Evolutionary conservation across 2,329 filamentous ascomycete genomes (phyloP).

Genomic region (Huntiella savannae): DNA sequence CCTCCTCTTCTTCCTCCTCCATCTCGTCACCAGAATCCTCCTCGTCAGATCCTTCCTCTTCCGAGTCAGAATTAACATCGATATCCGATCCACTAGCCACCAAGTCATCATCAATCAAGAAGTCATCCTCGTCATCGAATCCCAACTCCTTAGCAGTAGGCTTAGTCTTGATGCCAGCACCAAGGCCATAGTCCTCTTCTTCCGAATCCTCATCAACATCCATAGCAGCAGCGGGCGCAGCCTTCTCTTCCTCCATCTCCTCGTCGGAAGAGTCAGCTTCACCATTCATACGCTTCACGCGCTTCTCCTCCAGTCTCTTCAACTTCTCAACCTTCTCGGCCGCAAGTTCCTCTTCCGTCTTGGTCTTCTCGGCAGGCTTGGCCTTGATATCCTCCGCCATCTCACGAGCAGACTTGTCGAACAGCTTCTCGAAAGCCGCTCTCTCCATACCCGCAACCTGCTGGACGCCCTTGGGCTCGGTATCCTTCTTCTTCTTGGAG

Average conservation of each 20-base stretch:
- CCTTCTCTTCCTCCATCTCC: conserved; percentile 17
- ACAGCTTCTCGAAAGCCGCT: conserved; percentile 60
- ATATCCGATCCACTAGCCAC: conserved; percentile 61
- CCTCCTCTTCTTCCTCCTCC: conserved; percentile 25
- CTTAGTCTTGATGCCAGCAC: conserved; percentile 35
- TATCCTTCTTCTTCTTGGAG: conserved; percentile 14
- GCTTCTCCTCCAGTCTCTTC: conserved; percentile 64
- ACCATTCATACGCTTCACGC: conserved; percentile 72
- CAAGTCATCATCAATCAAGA: conserved; percentile 73
- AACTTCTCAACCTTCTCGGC: conserved; percentile 60
- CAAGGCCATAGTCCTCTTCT: conserved; percentile 39
- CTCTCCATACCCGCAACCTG: conserved; percentile 39
- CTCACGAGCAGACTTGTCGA: conserved; percentile 67
- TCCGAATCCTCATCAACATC: conserved; percentile 16
- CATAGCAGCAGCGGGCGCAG: not conserved
- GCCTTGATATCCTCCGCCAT: conserved; percentile 71
- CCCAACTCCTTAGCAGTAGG: conserved; percentile 44
- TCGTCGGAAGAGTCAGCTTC: conserved; percentile 51
- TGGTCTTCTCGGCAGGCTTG: conserved; percentile 68
- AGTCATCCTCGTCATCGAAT: conserved; percentile 88
- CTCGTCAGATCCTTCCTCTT: conserved; percentile 18
- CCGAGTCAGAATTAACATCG: conserved; percentile 35
- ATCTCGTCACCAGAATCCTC: conserved; percentile 19
- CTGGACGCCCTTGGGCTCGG: conserved; percentile 6
- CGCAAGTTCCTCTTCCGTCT: conserved; percentile 73